A percentile compares a stretch with the other conserved stretches of the same genome.
These are phyloP conservation scores for Gymnopilus junonius DNA, from an alignment of 768 basidiomycete genomes.

Conservation along the genomic window DNA sequence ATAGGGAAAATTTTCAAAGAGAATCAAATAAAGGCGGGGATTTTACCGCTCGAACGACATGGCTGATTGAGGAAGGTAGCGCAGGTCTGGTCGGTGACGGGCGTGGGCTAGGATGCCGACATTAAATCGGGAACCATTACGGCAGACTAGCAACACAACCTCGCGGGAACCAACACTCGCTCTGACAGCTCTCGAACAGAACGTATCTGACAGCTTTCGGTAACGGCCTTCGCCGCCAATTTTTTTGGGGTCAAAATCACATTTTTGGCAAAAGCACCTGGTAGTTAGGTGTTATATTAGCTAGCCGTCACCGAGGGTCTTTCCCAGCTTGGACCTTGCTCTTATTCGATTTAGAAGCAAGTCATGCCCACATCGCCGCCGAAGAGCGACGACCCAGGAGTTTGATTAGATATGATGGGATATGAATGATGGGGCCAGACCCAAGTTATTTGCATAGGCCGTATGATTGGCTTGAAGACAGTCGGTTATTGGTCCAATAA, in stretches of 20 bases:
- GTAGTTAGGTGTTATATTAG: not conserved
- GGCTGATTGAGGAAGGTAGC: not conserved
- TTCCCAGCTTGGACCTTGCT: not conserved
- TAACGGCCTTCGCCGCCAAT: not conserved
- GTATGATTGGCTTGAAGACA: not conserved
- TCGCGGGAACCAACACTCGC: not conserved
- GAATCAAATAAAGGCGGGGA: not conserved
- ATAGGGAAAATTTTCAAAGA: not conserved
- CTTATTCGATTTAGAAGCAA: constrained; percentile 1
- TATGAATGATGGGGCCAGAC: not conserved
- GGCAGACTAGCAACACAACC: not conserved
- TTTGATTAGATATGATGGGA: not conserved
- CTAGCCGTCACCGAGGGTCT: constrained; percentile 5
- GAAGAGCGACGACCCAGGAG: not conserved
- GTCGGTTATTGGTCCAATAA: not conserved
- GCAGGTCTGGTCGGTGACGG: constrained; percentile 1
- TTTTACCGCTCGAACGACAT: not conserved
- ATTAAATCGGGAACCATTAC: constrained; percentile 5
- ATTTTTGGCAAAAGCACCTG: constrained; percentile 2
- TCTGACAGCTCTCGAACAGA: constrained; percentile 6
- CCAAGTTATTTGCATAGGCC: not conserved
- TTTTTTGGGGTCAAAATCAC: constrained; percentile 17
- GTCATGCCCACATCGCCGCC: not conserved
- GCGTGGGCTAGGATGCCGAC: not conserved
- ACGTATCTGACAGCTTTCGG: constrained; percentile 6